Evolutionary conservation across 2,329 filamentous ascomycete genomes (phyloP), one percentile per base, ranked within the genome.

Genomic region (Fusarium miscanthi): DNA sequence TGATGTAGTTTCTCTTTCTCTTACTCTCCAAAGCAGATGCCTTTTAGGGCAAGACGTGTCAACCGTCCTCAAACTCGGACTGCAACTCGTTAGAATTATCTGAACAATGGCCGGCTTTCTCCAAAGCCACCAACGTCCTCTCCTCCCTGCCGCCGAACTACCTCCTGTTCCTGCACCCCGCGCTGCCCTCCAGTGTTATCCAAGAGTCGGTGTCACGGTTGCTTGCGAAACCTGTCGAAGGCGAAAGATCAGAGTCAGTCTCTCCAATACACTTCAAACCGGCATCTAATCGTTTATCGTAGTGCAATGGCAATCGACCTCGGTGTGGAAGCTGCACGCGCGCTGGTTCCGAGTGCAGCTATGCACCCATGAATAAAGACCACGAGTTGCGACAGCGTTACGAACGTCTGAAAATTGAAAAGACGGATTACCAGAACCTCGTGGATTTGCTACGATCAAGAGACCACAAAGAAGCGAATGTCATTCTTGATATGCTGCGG

Each of bases 271-370:
- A 2, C 0, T 1, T 19, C 3, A 14, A 5, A 3, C 11, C 10
- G 8, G 2, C 13, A 31, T 46, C 54, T 70, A 3, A 61, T 13
- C 2, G 0, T 6, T 13, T 2, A 19, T 10, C 6, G 12, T 7
- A 71, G 68, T 71, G 68, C 12, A 71, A n/a, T 31, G 67, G 68
- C 1, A 19, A 11, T 23, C 46, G 57, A 17, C 62, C 68, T 2
- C 17, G 46, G 5, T 71, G 57, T 10, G 31, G 21, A 7, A 13
- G 21, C 9, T 71, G 68, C n/a, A 1, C 23, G 3, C 37, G 30
- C 1, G 17, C 16, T 2, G 30, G 30, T 5, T 19, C 12, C 1
- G 13, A 58, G 2, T 71, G 68, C 12, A 25, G 4, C 3, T 71
- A 71, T 27, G 8, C 30, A 2, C 11, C 31, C 5, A 13, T 37